Percentiles rank a stretch among this genome's conserved stretches.
These are phyloP conservation scores for Boletus subcaerulescens DNA, from an alignment of 768 basidiomycete species.

Conservation along the genomic window DNA sequence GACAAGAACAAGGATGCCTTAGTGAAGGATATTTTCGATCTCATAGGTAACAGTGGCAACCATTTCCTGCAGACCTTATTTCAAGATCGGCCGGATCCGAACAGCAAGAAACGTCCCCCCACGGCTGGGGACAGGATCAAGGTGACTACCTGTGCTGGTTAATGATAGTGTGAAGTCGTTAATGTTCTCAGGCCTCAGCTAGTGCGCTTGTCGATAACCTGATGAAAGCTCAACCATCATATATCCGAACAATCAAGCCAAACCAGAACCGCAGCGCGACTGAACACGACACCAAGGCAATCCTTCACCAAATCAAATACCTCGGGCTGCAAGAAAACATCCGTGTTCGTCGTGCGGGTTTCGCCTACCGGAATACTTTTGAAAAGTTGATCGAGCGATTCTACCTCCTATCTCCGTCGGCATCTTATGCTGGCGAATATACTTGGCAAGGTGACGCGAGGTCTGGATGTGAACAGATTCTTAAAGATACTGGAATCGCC, in stretches of 20 bases:
- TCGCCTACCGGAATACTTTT: constrained; percentile 97
- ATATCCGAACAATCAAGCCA: constrained; percentile 99
- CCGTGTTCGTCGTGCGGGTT: constrained; percentile 93
- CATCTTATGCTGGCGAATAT: constrained; percentile 98
- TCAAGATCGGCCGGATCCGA: constrained; percentile 92
- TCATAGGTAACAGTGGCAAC: constrained; percentile 77
- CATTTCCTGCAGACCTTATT: constrained; percentile 86
- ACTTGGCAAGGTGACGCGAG: constrained; percentile 90
- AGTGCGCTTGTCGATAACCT: constrained; percentile 95
- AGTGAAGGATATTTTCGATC: constrained; percentile 90
- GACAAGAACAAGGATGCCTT: constrained; percentile 99
- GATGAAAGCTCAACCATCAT: constrained; percentile 96
- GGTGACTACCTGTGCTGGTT: constrained; percentile 37
- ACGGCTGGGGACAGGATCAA: constrained; percentile 98
- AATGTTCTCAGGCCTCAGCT: constrained; percentile 66
- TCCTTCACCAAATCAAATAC: constrained; percentile 99
- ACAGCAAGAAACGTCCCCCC: constrained; percentile 96
- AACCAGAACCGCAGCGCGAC: constrained; percentile 92
- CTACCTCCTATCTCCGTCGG: constrained; percentile 90
- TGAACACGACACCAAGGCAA: constrained; percentile 93
- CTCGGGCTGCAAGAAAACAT: constrained; percentile 98
- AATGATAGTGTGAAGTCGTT: not conserved
- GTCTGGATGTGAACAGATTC: constrained; percentile 88
- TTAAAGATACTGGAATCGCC: constrained; percentile 93
- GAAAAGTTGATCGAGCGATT: constrained; percentile 99